Base-by-base conservation (phyloP, 441 rosid genomes). In the Codiaeum variegatum region DNA sequence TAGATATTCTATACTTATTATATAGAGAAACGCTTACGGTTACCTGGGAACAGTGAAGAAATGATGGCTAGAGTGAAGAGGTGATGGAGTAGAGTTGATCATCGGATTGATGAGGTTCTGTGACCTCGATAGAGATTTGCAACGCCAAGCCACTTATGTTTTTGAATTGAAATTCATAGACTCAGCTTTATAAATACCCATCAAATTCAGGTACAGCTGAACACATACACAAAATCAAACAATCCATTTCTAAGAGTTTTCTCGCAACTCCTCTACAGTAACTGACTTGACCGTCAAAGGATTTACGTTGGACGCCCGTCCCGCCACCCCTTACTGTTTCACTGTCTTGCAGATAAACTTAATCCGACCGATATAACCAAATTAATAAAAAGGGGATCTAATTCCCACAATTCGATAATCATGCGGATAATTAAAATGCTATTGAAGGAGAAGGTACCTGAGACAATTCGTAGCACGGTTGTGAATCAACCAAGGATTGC, bases 391-490 rank as follows among this genome's bases (percentile, higher is more conserved):
- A 40, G 44, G 44, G 38, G 13, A 40, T 13, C 44, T 40, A 40
- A 40, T 40, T 40, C 44, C 8, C 44, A 13, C 11, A 10, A 40
- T 40, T 36, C 13, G 44, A 40, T 40, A 40, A 40, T 40, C 44
- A 40, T 10, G 44, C 8, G 13, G 44, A 40, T 10, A 26, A 29
- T 28, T 18, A 16, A 61, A 34, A 19, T 26, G 24, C 32, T n/a
- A 65, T 40, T 65, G 49, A 29, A 64, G 28, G 23, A 59, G 62
- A 62, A 44, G 46, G 76, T 75, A 78, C 77, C 60, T 69, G 79
- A 74, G 84, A 81, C 64, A 77, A 56, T 75, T 70, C 78, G 79
- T 79, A 78, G 26, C 62, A 78, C n/a, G 71, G 66, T 24, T 78
- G 81, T 69, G 76, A 73, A 16, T 70, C 73, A 49, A 66, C 75